phyloP scores from a whole-genome alignment of 2,329 filamentous ascomycete genomes.

The Phaeophleospora eucalypticola region DNA sequence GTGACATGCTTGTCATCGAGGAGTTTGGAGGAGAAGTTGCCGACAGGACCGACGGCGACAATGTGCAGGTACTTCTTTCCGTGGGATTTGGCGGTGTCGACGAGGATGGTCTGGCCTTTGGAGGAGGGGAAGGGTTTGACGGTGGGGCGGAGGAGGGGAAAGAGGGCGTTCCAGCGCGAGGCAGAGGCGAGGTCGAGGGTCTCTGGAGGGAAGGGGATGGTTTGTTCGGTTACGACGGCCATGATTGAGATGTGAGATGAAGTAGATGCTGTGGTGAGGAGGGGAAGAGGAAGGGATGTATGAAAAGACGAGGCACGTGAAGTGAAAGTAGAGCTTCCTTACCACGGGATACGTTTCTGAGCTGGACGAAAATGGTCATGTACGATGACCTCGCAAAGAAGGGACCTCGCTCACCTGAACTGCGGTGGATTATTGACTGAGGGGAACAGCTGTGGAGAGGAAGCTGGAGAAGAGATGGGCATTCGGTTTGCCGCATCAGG shows the following conservation, averaged over 20 bases:
- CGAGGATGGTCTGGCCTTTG: constrained; percentile 30
- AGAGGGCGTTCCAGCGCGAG: constrained; percentile 31
- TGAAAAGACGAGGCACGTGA: neutral
- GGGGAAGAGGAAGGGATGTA: neutral
- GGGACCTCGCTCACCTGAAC: neutral
- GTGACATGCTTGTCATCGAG: constrained; percentile 32
- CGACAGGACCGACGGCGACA: constrained; percentile 26
- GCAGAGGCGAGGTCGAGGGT: constrained; percentile 30
- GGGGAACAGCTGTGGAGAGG: neutral
- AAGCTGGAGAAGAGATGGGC: neutral
- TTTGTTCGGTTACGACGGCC: constrained; percentile 36
- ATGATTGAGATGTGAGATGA: too few relatives aligned
- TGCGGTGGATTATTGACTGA: neutral
- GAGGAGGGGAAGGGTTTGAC: constrained; percentile 25
- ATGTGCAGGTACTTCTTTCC: constrained; percentile 27
- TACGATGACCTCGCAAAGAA: neutral
- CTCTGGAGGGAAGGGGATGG: constrained; percentile 29
- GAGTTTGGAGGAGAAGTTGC: constrained; percentile 34
- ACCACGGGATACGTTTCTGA: too few relatives aligned
- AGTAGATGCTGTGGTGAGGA: neutral
- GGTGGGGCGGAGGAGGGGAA: constrained; percentile 33
- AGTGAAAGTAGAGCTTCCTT: too few relatives aligned
- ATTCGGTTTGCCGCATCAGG: constrained; percentile 3
- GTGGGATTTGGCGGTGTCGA: constrained; percentile 28
- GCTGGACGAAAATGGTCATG: too few relatives aligned